Evolutionary conservation across 2,329 filamentous ascomycete genomes (phyloP).

Genomic region (Pseudopithomyces chartarum): DNA sequence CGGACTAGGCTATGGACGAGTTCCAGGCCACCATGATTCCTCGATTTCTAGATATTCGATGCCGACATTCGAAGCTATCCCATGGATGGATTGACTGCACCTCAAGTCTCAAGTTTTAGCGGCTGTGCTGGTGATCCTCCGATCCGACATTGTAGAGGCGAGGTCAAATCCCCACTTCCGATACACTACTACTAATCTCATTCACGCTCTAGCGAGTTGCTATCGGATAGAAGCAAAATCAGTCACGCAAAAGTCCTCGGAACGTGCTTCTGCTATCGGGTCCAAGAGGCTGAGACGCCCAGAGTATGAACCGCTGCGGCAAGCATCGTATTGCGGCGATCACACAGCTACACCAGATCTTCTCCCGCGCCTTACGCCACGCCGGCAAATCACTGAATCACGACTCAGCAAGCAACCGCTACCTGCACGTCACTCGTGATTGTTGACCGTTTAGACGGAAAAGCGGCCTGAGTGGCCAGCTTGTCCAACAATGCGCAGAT

Average conservation of each 20-base stretch:
- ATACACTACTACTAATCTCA: not conserved
- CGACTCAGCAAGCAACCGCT: not conserved
- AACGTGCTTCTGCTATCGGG: not conserved
- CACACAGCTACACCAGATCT: conserved; percentile 1
- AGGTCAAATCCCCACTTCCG: not conserved
- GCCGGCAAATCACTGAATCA: not conserved
- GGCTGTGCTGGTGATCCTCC: not conserved
- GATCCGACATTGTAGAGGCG: not conserved
- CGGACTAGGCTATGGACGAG: too few relatives aligned
- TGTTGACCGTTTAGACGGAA: not conserved
- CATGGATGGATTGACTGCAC: not conserved
- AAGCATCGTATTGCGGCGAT: conserved; percentile 3
- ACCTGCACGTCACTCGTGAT: not conserved
- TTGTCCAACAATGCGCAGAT: not conserved
- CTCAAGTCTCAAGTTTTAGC: not conserved
- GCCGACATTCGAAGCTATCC: too few relatives aligned
- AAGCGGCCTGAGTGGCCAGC: not conserved
- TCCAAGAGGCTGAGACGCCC: not conserved
- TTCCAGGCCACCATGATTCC: too few relatives aligned
- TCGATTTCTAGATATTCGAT: too few relatives aligned
- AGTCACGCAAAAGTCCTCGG: not conserved
- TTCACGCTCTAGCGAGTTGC: not conserved
- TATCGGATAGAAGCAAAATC: not conserved
- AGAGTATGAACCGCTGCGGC: not conserved
- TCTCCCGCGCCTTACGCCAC: not conserved